Percentiles rank a stretch among this genome's conserved stretches.
phyloP scores from a whole-genome alignment of 306 rosid genomes.

The Vigna radiata region DNA sequence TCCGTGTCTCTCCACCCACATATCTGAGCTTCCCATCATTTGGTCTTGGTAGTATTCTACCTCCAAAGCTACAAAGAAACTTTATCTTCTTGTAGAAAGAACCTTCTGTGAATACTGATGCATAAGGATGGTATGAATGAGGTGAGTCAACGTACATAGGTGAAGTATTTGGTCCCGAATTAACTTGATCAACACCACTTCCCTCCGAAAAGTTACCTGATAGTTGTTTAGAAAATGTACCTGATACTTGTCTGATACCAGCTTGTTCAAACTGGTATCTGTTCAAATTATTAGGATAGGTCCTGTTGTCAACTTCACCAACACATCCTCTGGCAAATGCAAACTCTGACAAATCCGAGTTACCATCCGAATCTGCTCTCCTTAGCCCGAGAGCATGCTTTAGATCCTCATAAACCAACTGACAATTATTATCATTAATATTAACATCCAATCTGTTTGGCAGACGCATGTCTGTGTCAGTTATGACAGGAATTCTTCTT shows the following conservation, averaged over 20 bases:
- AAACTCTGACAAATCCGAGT: constrained; percentile 58
- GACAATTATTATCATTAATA: constrained; percentile 51
- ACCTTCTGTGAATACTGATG: constrained; percentile 54
- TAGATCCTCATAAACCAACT: constrained; percentile 58
- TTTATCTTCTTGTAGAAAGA: constrained; percentile 67
- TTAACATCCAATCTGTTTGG: constrained; percentile 52
- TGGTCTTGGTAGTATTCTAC: constrained; percentile 87
- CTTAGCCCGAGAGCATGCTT: constrained; percentile 50
- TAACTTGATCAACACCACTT: constrained; percentile 42
- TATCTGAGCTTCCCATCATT: constrained; percentile 86
- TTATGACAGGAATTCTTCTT: constrained; percentile 58
- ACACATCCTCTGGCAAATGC: constrained; percentile 49
- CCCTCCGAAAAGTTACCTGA: constrained; percentile 55
- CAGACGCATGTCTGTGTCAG: constrained; percentile 54
- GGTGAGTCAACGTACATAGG: constrained; percentile 61
- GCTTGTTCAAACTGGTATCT: constrained; percentile 59
- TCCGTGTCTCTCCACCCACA: constrained; percentile 92
- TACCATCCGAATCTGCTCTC: constrained; percentile 57
- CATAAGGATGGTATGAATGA: constrained; percentile 56
- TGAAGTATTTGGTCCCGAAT: constrained; percentile 50
- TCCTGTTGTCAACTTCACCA: constrained; percentile 60
- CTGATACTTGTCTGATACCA: constrained; percentile 52
- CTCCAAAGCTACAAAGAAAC: constrained; percentile 94
- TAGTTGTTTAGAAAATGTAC: constrained; percentile 50
- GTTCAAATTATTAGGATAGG: constrained; percentile 52